Percentiles rank a stretch among this genome's conserved stretches.
Conservation (phyloP, 2,329 filamentous ascomycete species). For the Talaromyces sp. region DNA sequence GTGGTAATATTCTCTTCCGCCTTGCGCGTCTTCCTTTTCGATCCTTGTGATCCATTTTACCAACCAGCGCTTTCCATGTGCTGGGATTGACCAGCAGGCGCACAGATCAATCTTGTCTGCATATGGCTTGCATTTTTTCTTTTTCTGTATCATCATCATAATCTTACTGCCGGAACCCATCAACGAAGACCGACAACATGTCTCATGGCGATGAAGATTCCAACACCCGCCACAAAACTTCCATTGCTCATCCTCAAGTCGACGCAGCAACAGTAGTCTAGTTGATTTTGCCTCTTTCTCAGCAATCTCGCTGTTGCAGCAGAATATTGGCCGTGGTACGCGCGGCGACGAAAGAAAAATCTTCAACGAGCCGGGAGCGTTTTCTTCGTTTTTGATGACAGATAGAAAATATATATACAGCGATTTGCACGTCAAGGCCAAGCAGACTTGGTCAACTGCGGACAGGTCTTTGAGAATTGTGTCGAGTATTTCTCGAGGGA, state of each 20-base stretch:
- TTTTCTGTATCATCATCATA: not conserved
- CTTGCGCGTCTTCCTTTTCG: not conserved
- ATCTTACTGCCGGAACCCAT: not conserved
- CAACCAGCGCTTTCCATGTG: not conserved
- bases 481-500: not conserved
- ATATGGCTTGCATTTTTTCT: not conserved
- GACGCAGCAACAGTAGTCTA: not conserved
- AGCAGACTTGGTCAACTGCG: not conserved
- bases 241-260: not conserved
- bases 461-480: not conserved
- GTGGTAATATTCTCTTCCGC: not conserved
- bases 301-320: not conserved
- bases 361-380: constrained; percentile 9
- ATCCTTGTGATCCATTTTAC: not conserved
- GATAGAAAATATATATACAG: constrained; percentile 16
- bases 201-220: not conserved
- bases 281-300: not conserved
- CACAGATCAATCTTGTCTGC: not conserved
- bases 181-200: not conserved
- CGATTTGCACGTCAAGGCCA: not conserved
- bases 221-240: not conserved
- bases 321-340: constrained; percentile 9
- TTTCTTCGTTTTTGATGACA: constrained; percentile 16
- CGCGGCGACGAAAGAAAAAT: constrained; percentile 12
- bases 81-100: not conserved